These are phyloP conservation scores for Cladophialophora chaetospira DNA, from an alignment of 2,329 filamentous ascomycete genomes.

Conservation along the genomic window DNA sequence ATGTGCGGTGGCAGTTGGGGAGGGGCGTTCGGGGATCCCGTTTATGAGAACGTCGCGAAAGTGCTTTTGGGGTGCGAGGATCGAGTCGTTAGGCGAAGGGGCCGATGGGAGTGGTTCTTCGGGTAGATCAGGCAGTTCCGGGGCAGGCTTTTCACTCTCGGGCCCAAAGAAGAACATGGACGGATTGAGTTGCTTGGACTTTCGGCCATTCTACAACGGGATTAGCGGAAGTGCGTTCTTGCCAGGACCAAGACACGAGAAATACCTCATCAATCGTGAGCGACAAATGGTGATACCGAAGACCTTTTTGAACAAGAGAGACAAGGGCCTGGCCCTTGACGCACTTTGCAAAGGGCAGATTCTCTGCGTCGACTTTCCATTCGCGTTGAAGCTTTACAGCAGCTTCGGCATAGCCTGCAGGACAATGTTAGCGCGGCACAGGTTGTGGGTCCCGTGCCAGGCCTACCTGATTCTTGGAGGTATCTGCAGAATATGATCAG, in stretches of 20 bases:
- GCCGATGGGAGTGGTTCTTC: slow-evolving; percentile 34
- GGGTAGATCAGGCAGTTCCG: slow-evolving; percentile 31
- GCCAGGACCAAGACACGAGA: slow-evolving; percentile 11
- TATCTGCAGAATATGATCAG: slow-evolving; percentile 44
- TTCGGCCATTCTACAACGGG: slow-evolving; percentile 32
- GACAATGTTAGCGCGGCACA: slow-evolving; percentile 10
- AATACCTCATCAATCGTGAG: slow-evolving; percentile 49
- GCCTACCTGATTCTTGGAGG: slow-evolving; percentile 57
- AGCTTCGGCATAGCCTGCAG: slow-evolving; percentile 58
- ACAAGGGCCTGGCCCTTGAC: slow-evolving; percentile 63
- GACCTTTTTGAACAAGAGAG: slow-evolving; percentile 64
- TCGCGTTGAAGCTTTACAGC: slow-evolving; percentile 62
- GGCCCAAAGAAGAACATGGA: slow-evolving; percentile 52
- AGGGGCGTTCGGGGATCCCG: slow-evolving; percentile 37
- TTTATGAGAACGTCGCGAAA: slow-evolving; percentile 41
- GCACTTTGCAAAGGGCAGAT: slow-evolving; percentile 61
- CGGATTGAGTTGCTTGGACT: slow-evolving; percentile 37
- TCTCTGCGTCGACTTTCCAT: slow-evolving; percentile 64
- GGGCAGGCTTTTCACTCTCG: slow-evolving; percentile 37
- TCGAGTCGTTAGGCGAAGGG: slow-evolving; percentile 37
- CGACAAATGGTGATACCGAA: slow-evolving; percentile 55
- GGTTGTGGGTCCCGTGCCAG: slow-evolving; percentile 29
- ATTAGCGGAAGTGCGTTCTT: slow-evolving; percentile 18
- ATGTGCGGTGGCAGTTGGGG: slow-evolving; percentile 26
- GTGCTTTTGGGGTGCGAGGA: slow-evolving; percentile 35